Conservation (phyloP, 2,329 filamentous ascomycete genomes). For the Bimuria novae-zelandiae region DNA sequence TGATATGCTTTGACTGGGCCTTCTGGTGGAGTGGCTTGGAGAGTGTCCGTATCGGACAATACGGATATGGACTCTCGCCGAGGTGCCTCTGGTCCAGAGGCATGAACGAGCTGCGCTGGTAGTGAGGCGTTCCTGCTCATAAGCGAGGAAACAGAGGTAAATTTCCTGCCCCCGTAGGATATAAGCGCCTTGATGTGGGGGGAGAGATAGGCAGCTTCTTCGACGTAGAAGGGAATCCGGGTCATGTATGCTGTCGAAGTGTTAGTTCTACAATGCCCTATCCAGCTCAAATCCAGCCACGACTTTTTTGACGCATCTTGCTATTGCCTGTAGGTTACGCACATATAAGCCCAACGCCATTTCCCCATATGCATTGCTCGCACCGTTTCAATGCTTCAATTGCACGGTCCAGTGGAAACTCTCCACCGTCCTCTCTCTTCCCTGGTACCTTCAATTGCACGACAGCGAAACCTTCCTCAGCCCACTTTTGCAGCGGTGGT, state of each 20-base stretch:
- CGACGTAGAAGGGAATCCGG: conserved; percentile 37
- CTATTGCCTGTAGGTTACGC: conserved; percentile 5
- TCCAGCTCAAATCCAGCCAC: neutral
- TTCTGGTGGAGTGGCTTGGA: conserved; percentile 8
- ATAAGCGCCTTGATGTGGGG: conserved; percentile 37
- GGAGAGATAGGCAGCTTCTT: conserved; percentile 30
- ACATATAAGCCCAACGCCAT: conserved; percentile 41
- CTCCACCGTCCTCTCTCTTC: conserved; percentile 37
- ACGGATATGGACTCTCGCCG: conserved; percentile 31
- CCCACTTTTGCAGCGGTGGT: conserved; percentile 67
- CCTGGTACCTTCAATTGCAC: conserved; percentile 55
- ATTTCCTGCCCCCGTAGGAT: conserved; percentile 36
- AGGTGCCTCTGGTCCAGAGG: conserved; percentile 24
- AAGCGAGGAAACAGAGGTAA: conserved; percentile 28
- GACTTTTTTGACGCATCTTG: neutral
- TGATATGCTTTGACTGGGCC: conserved; percentile 28
- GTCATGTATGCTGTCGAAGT: conserved; percentile 34
- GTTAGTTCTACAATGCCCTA: neutral
- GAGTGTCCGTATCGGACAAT: conserved; percentile 14
- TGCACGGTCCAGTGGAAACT: conserved; percentile 36
- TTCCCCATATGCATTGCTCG: conserved; percentile 29
- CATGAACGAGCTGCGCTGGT: conserved; percentile 39
- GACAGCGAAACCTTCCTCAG: conserved; percentile 70
- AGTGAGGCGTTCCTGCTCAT: conserved; percentile 11
- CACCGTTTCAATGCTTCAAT: conserved; percentile 29